phyloP scores from a whole-genome alignment of 2,329 filamentous ascomycete species.

The Cordyceps militaris region DNA sequence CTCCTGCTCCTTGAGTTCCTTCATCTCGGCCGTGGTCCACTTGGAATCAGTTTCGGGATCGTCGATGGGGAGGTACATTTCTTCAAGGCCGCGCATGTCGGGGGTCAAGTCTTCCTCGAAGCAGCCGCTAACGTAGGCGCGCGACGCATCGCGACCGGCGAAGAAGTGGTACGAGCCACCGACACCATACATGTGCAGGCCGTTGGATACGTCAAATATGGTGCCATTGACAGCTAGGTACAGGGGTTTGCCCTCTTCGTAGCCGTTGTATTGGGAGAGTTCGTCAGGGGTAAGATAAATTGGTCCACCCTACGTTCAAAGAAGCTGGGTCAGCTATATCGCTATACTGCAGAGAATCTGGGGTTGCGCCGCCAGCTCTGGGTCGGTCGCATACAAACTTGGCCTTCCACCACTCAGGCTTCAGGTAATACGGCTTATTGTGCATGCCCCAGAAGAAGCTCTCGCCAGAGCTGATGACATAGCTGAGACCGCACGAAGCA shows the following conservation, averaged over 20 bases:
- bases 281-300: conserved; percentile 66
- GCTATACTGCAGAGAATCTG: background rate
- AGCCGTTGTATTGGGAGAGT: conserved; percentile 70
- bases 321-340: background rate
- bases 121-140: conserved; percentile 88
- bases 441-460: conserved; percentile 60
- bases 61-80: conserved; percentile 68
- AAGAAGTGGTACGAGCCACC: conserved; percentile 85
- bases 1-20: conserved; percentile 54
- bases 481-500: conserved; percentile 64
- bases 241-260: conserved; percentile 65
- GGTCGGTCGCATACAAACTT: conserved; percentile 46
- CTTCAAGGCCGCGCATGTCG: conserved; percentile 80
- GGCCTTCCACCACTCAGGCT: conserved; percentile 49
- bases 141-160: conserved; percentile 75
- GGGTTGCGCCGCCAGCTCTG: background rate
- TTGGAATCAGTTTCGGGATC: conserved; percentile 54
- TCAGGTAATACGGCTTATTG: conserved; percentile 56
- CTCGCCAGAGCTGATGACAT: conserved; percentile 66
- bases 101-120: conserved; percentile 78
- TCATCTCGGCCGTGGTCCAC: conserved; percentile 49
- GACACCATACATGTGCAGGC: conserved; percentile 66
- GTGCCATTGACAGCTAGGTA: conserved; percentile 86
- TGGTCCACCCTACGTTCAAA: conserved; percentile 43
- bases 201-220: conserved; percentile 75